phyloP scores from a whole-genome alignment of 164 flowering plant species.

The Dillenia suffruticosa region DNA sequence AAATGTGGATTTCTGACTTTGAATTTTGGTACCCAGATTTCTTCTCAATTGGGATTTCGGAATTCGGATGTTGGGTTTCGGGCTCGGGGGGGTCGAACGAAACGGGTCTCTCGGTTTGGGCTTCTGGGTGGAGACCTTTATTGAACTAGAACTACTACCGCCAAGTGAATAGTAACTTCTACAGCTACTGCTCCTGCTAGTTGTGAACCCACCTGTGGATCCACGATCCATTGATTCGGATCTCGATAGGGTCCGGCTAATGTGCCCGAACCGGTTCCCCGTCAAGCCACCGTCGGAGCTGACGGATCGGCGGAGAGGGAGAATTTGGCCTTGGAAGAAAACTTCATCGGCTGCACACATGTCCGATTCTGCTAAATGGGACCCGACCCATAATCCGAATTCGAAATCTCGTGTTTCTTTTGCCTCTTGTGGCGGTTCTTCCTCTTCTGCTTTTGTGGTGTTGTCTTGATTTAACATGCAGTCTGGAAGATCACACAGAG shows the following conservation, averaged over 20 bases:
- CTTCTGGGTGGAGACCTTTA: conserved; percentile 16
- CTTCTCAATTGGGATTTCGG: conserved; percentile 9
- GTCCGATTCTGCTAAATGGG: conserved; percentile 23
- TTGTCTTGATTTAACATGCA: neutral
- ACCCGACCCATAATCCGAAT: conserved; percentile 34
- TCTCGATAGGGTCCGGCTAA: conserved; percentile 19
- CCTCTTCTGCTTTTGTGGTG: conserved; percentile 7
- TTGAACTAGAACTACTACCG: conserved; percentile 13
- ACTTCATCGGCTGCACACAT: conserved; percentile 81
- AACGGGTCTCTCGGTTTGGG: conserved; percentile 28
- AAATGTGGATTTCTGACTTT: conserved; percentile 23
- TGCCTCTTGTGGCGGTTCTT: neutral
- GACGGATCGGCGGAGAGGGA: conserved; percentile 62
- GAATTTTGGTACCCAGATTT: neutral
- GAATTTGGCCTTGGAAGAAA: conserved; percentile 66
- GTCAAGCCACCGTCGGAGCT: conserved; percentile 34
- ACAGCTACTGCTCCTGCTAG: conserved; percentile 48
- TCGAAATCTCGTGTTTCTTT: conserved; percentile 35
- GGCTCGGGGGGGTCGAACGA: conserved; percentile 48
- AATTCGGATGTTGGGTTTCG: conserved; percentile 45
- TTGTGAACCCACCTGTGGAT: conserved; percentile 16
- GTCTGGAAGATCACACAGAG: conserved; percentile 53
- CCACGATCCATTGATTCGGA: conserved; percentile 56
- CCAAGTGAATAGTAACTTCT: conserved; percentile 32
- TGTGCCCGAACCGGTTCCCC: neutral